phyloP scores from a whole-genome alignment of 495 filamentous ascomycete genomes.

The Talaromyces proteolyticus region DNA sequence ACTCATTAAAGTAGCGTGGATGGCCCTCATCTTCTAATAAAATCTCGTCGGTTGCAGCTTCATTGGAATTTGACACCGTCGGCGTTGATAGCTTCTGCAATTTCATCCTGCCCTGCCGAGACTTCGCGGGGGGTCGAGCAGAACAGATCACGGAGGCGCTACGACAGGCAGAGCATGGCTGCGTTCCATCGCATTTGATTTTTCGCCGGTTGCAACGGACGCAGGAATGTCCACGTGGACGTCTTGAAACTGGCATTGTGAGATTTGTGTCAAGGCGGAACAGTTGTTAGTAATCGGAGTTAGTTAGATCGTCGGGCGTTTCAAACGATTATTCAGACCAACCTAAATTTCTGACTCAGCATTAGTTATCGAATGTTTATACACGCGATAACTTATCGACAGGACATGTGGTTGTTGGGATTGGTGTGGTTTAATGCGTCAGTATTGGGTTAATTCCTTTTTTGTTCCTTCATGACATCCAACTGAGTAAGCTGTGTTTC shows the following conservation, averaged over 20 bases:
- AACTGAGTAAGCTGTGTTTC: no score
- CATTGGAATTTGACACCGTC: neutral
- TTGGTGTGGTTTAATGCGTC: no score
- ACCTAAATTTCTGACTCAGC: no score
- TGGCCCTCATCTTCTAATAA: neutral
- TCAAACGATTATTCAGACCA: no score
- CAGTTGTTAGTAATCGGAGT: no score
- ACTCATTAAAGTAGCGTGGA: neutral
- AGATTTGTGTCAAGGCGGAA: no score
- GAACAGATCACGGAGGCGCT: neutral
- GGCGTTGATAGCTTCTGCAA: neutral
- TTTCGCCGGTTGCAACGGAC: slow-evolving; percentile 26
- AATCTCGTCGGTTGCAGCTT: neutral
- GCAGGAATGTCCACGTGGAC: slow-evolving; percentile 14
- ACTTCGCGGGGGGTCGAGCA: neutral
- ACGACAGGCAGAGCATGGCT: slow-evolving; percentile 18
- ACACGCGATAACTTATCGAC: no score
- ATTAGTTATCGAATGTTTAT: no score
- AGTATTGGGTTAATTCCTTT: no score
- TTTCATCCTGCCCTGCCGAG: neutral
- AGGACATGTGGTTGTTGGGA: no score
- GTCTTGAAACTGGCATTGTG: slow-evolving; percentile 4
- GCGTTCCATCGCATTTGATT: slow-evolving; percentile 25
- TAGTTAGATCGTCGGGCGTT: no score
- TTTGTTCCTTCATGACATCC: no score